Conservation (phyloP, 257 asterid genomes). For the Nicotiana otophora region DNA sequence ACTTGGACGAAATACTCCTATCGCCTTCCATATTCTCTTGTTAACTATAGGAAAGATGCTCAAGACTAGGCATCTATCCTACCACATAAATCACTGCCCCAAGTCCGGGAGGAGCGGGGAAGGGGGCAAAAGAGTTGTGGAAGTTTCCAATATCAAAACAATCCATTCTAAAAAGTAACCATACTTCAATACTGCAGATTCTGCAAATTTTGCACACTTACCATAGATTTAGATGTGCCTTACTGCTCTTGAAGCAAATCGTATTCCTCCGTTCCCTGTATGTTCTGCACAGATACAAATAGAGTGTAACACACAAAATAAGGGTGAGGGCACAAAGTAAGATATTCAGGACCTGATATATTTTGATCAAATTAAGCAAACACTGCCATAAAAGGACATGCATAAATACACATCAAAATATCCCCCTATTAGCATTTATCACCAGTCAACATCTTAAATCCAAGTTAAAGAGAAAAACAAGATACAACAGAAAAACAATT, state of each 20-base stretch:
- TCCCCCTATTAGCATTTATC: slow-evolving; percentile 35
- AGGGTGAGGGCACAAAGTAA: background rate
- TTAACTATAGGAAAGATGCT: no score
- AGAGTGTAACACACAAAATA: background rate
- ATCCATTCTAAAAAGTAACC: background rate
- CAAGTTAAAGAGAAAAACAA: slow-evolving; percentile 26
- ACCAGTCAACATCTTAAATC: slow-evolving; percentile 40
- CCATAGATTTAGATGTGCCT: background rate
- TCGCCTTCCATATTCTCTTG: no score
- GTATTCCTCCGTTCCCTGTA: background rate
- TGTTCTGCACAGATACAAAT: background rate
- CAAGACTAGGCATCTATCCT: no score
- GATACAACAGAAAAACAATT: slow-evolving; percentile 23
- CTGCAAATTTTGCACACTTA: background rate
- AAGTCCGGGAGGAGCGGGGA: no score
- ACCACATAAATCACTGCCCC: no score
- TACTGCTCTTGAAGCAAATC: background rate
- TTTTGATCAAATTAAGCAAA: background rate
- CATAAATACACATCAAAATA: slow-evolving; percentile 30
- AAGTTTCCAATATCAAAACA: background rate
- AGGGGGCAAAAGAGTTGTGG: background rate
- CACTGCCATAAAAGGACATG: slow-evolving; percentile 13
- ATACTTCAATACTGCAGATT: background rate
- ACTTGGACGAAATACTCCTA: no score
- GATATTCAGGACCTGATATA: background rate